Evolutionary conservation across 176 grass and related monocot genomes (phyloP).

Genomic region (Phragmites australis): DNA sequence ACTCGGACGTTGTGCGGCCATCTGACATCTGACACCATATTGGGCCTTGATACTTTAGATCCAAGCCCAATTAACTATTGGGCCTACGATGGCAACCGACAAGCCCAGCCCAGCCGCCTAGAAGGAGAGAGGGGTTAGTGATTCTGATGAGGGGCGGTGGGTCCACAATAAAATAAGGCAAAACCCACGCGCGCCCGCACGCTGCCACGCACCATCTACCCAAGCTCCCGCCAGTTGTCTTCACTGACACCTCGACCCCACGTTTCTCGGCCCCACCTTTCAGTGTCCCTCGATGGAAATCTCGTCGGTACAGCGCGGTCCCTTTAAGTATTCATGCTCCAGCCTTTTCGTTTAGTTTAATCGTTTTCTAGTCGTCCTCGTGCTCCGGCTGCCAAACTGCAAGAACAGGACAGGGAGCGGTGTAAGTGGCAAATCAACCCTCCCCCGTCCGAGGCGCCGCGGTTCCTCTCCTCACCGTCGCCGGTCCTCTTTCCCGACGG

Average conservation of each 20-base stretch:
- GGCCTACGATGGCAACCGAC: no score
- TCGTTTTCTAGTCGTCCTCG: neutral
- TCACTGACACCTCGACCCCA: neutral
- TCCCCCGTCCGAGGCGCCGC: neutral
- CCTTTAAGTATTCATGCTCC: no score
- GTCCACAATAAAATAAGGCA: neutral
- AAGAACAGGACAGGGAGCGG: neutral
- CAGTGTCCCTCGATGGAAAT: rapidly evolving
- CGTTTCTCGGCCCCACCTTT: neutral
- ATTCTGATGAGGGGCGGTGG: no score
- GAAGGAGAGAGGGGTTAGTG: no score
- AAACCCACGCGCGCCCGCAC: neutral
- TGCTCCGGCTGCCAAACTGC: neutral
- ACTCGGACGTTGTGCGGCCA: no score
- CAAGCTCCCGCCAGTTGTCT: rapidly evolving
- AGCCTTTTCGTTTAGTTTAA: neutral
- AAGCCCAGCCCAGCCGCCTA: no score
- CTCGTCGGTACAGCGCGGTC: neutral
- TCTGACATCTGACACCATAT: no score
- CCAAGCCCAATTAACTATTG: no score
- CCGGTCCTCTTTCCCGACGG: neutral
- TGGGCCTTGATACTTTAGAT: no score
- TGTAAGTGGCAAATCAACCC: neutral
- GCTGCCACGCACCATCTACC: neutral
- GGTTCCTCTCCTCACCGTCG: neutral